Evolutionary conservation across 106 monocot species (phyloP), one percentile per base, ranked within the genome.

Genomic region (Phalaenopsis aphrodite): DNA sequence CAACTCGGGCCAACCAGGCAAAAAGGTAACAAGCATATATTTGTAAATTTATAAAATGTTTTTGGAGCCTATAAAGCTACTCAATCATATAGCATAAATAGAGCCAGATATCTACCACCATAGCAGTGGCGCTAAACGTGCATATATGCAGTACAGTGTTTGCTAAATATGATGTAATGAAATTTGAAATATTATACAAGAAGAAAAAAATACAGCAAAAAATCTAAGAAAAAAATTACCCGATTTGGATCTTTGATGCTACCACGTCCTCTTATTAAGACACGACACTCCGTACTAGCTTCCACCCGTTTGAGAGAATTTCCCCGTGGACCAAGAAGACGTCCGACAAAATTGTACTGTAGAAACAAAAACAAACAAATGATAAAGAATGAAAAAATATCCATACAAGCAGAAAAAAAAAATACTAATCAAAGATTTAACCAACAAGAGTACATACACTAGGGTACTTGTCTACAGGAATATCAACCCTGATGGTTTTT

Each of bases 291-390:
- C 12, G 96, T 93, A 71, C 39, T 87, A 76, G 91, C 91, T 82
- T 96, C 96, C 38, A 96, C 91, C 69, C 96, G 84, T 76, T 96
- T 96, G 16, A 93, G 87, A 24, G 91, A 93, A 78, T 93, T 93
- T 42, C 96, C 96, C 87, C 96, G 84, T 76, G 96, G 96, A 78
- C 96, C 96, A 72, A 96, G 88, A 69, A 96, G 89, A 45, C 96
- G 88, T 18, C 96, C 96, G 58, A 96, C 91, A 83, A 96, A 96
- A 76, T 96, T 96, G 81, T 78, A 96, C 96, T 96, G 77, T 18
- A 81, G 42, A 80, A 83, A 66, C 15, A 77, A 55, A 64, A 30
- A 56, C 16, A 73, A 86, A 74, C 49, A 78, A 24, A n/a, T 74
- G 57, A 85, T 21, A 80, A 41, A 37, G 8, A 55, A 55, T 55